phyloP scores from a whole-genome alignment of 2,329 filamentous ascomycete genomes.

The Venturia carpophila region DNA sequence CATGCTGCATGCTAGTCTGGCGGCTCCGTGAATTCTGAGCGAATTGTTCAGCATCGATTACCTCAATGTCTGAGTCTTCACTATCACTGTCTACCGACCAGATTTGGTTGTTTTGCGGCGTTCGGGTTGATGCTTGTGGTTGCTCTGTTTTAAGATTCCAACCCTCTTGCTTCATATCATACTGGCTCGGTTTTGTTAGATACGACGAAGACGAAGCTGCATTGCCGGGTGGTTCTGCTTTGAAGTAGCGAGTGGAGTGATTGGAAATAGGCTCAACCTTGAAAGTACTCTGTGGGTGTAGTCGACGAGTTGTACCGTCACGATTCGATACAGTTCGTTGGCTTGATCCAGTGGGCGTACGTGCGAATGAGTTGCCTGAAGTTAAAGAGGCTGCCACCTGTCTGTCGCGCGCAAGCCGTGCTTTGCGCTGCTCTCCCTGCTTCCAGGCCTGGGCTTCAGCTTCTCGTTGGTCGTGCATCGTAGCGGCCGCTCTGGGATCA shows the following conservation, averaged over 20 bases:
- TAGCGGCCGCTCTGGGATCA: constrained; percentile 2
- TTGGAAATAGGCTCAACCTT: not conserved
- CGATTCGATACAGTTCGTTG: constrained; percentile 6
- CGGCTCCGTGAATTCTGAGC: not conserved
- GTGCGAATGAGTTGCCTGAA: not conserved
- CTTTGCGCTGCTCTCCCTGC: not conserved
- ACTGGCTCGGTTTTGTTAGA: not conserved
- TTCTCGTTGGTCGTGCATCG: not conserved
- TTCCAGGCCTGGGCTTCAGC: not conserved
- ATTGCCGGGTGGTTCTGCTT: not conserved
- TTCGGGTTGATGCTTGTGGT: not conserved
- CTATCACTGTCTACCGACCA: constrained; percentile 9
- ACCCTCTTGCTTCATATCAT: not conserved
- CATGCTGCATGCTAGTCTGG: not conserved
- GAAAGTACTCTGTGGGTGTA: not conserved
- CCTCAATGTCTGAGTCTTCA: constrained; percentile 14
- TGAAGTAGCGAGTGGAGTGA: not conserved
- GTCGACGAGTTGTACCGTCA: constrained; percentile 10
- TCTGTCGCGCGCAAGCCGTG: constrained; percentile 1
- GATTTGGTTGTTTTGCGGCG: not conserved
- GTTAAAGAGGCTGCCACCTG: not conserved
- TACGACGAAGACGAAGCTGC: not conserved
- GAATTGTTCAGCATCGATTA: constrained; percentile 7
- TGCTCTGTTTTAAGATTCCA: not conserved
- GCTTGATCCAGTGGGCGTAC: not conserved